Evolutionary conservation across 257 asterid species (phyloP), one percentile per base, ranked within the genome.

Genomic region (Thymus mandschuricus): DNA sequence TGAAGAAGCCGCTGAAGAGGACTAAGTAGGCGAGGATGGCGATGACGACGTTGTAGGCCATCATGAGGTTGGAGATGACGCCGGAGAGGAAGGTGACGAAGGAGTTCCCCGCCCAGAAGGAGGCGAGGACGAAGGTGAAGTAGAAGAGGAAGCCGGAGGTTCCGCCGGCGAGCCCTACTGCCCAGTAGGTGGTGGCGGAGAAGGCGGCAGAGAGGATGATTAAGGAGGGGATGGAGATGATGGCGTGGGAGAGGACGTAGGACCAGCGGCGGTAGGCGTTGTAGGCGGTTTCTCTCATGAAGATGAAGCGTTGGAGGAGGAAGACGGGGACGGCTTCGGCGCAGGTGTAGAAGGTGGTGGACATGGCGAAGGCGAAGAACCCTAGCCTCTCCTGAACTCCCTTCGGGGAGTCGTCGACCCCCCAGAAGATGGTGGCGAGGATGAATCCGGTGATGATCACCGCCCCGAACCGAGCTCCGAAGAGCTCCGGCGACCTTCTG

Each of bases 51-150:
- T 84, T 87, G 78, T 84, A 87, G 2, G 84, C 92, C 84, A 84
- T 27, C 92, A 87, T 87, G 9, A 84, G 66, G 58, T 87, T 80
- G 58, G 77, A 77, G 46, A 87, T 73, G 10, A 87, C 31, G 1
- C 88, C 88, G 0, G 88, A 84, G 2, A 87, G 81, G 41, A 87
- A 84, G 0, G 92, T 82, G 6, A 87, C 89, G 72, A 87, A 87
- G 0, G 92, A 87, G 78, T 84, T 82, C 6, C 89, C 89, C 3
- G 84, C 89, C 92, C 92, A 87, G 71, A 87, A 87, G 0, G 92
- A 81, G 8, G 92, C 86, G 0, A 84, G 60, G 30, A 84, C 69
- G 79, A 84, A 79, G 12, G 65, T 33, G 66, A 84, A 73, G 66
- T 60, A 87, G 77, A 84, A 66, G n/a, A 77, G 33, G 79, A 84